These are phyloP conservation scores for Arachis monticola DNA, from an alignment of 331 rosid species.

Conservation along the genomic window DNA sequence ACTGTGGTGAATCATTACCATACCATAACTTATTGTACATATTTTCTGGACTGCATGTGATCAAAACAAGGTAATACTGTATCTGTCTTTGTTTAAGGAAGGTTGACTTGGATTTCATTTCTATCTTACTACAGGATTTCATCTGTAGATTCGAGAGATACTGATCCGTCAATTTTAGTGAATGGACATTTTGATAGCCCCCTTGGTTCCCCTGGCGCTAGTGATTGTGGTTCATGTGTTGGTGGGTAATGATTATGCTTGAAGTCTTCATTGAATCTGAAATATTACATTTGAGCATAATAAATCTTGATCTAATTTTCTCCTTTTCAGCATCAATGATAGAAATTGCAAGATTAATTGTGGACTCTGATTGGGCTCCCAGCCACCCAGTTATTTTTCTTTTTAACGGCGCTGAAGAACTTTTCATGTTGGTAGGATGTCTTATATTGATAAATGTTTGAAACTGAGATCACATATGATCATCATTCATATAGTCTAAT, in stretches of 20 bases:
- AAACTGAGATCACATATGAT: slow-evolving; percentile 28
- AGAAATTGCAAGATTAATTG: slow-evolving; percentile 84
- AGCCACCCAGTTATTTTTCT: slow-evolving; percentile 84
- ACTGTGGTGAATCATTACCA: not conserved
- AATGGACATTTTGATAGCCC: slow-evolving; percentile 95
- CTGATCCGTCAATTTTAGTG: slow-evolving; percentile 80
- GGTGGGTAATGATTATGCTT: slow-evolving; percentile 67
- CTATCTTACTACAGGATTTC: slow-evolving; percentile 67
- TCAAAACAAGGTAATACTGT: slow-evolving; percentile 25
- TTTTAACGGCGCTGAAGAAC: slow-evolving; percentile 97
- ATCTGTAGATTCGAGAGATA: slow-evolving; percentile 66
- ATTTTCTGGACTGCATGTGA: slow-evolving; percentile 25
- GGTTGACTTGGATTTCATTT: slow-evolving; percentile 31
- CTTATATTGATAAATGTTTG: slow-evolving; percentile 24
- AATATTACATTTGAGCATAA: slow-evolving; percentile 20
- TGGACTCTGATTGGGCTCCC: slow-evolving; percentile 89
- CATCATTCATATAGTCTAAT: slow-evolving; percentile 1
- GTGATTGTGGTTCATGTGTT: slow-evolving; percentile 97
- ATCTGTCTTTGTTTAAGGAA: slow-evolving; percentile 33
- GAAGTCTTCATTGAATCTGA: slow-evolving; percentile 31
- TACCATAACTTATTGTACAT: not conserved
- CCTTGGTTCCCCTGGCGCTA: slow-evolving; percentile 98
- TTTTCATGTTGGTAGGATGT: slow-evolving; percentile 89
- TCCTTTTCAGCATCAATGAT: slow-evolving; percentile 78
- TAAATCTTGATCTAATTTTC: slow-evolving; percentile 15